phyloP scores from a whole-genome alignment of 768 basidiomycete genomes.

The Psilocybe cubensis region DNA sequence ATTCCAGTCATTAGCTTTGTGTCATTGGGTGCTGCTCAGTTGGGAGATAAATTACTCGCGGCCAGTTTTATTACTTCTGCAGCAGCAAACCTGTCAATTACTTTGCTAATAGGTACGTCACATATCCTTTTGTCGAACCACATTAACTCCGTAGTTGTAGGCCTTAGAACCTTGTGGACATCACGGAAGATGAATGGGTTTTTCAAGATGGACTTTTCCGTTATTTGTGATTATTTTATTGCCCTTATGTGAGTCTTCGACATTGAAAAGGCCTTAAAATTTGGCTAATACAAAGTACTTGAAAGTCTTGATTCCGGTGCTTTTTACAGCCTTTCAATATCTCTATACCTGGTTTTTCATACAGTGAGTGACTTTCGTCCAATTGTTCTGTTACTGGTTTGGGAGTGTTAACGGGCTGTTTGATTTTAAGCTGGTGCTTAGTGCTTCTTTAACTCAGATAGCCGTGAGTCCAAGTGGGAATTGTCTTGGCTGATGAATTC shows the following conservation, averaged over 20 bases:
- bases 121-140: not conserved
- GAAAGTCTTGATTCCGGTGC: conserved; percentile 26
- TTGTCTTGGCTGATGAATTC: not conserved
- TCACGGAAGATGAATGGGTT: conserved; percentile 19
- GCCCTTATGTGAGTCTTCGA: conserved; percentile 16
- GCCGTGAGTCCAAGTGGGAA: conserved; percentile 17
- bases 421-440: conserved; percentile 22
- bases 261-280: not conserved
- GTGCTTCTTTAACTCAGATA: conserved; percentile 26
- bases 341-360: conserved; percentile 25
- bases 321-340: conserved; percentile 23
- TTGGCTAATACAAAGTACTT: not conserved
- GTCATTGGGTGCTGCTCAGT: conserved; percentile 15
- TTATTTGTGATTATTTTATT: conserved; percentile 12
- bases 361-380: conserved; percentile 15
- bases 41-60: conserved; percentile 21
- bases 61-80: conserved; percentile 24
- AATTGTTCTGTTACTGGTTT: not conserved
- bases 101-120: conserved; percentile 21
- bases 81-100: conserved; percentile 25
- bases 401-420: not conserved
- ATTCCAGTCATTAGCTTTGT: conserved; percentile 20
- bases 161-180: conserved; percentile 21
- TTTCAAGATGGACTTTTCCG: conserved; percentile 11
- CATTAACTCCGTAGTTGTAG: conserved; percentile 1